phyloP scores from a whole-genome alignment of 805 yeast genomes.

The Ogataea zsoltii region DNA sequence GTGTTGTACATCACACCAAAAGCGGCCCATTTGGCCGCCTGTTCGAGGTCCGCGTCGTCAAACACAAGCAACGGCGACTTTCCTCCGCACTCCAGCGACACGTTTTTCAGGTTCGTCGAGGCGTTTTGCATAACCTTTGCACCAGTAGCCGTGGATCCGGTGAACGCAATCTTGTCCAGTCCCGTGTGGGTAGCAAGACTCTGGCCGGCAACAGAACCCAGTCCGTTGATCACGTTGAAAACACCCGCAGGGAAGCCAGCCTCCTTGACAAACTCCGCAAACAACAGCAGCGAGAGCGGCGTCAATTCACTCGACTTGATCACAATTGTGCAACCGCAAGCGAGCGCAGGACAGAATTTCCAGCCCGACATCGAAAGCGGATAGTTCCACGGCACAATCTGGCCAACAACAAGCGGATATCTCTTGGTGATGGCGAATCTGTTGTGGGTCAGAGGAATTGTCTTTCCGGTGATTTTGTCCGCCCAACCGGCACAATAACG shows the following conservation, averaged over 20 bases:
- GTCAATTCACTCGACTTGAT: conserved; percentile 77
- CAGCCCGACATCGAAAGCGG: conserved; percentile 73
- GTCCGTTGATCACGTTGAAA: conserved; percentile 69
- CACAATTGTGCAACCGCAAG: conserved; percentile 73
- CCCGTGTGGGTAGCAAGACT: conserved; percentile 61
- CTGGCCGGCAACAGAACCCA: conserved; percentile 69
- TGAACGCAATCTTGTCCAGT: conserved; percentile 60
- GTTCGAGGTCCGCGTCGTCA: conserved; percentile 62
- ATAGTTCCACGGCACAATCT: conserved; percentile 74
- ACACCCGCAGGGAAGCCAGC: conserved; percentile 82
- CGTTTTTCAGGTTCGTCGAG: conserved; percentile 58
- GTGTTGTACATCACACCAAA: conserved; percentile 63
- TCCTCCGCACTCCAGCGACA: conserved; percentile 73
- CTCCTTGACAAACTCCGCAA: conserved; percentile 56
- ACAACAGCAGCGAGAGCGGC: conserved; percentile 64
- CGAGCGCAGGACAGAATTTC: conserved; percentile 82
- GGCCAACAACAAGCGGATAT: conserved; percentile 67
- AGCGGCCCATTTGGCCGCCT: conserved; percentile 69
- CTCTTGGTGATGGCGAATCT: conserved; percentile 67
- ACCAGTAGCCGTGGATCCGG: conserved; percentile 71
- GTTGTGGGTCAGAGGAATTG: conserved; percentile 39
- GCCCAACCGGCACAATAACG: conserved; percentile 65
- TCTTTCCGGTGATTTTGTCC: conserved; percentile 51
- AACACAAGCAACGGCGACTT: conserved; percentile 66
- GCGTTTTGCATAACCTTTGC: conserved; percentile 63